phyloP scores from a whole-genome alignment of 2,329 filamentous ascomycete species.

The Apiospora sp. region DNA sequence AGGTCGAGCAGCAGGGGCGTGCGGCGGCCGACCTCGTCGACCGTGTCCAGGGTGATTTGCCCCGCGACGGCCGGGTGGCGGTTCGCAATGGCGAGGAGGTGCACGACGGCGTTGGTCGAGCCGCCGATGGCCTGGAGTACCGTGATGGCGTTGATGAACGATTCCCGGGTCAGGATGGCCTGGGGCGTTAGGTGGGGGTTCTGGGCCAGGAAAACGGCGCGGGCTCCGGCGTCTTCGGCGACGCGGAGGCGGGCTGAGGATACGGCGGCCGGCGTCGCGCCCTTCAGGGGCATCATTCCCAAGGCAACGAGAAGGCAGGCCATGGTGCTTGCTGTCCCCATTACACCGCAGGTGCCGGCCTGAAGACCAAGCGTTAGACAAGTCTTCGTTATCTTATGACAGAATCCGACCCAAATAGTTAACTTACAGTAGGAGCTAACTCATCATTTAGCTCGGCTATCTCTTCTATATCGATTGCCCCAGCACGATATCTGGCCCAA shows the following conservation, averaged over 20 bases:
- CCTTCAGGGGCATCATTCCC: conserved; percentile 80
- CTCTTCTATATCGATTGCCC: conserved; percentile 74
- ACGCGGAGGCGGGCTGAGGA: conserved; percentile 82
- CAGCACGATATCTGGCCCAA: conserved; percentile 74
- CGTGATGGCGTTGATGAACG: conserved; percentile 85
- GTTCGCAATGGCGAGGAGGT: conserved; percentile 84
- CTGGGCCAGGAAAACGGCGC: conserved; percentile 70
- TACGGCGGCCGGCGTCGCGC: conserved; percentile 80
- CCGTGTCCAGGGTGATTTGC: conserved; percentile 74
- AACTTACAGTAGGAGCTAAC: conserved; percentile 70
- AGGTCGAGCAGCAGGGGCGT: conserved; percentile 86
- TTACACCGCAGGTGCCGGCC: conserved; percentile 85
- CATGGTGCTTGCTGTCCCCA: conserved; percentile 94
- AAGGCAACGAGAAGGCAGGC: conserved; percentile 83
- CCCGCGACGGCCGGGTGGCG: conserved; percentile 72
- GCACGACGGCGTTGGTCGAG: conserved; percentile 85
- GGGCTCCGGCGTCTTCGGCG: conserved; percentile 74
- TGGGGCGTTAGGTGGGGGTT: conserved; percentile 74
- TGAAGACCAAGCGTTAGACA: conserved; percentile 31
- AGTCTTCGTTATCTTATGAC: no score
- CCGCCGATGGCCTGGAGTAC: conserved; percentile 88
- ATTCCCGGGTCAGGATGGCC: conserved; percentile 74
- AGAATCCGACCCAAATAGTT: background rate
- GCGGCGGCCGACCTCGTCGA: conserved; percentile 79
- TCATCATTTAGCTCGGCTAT: conserved; percentile 76